Percentiles rank a stretch among this genome's conserved stretches.
Evolutionary conservation across 805 yeast species (phyloP).

Genomic region (Spathaspora girioi): DNA sequence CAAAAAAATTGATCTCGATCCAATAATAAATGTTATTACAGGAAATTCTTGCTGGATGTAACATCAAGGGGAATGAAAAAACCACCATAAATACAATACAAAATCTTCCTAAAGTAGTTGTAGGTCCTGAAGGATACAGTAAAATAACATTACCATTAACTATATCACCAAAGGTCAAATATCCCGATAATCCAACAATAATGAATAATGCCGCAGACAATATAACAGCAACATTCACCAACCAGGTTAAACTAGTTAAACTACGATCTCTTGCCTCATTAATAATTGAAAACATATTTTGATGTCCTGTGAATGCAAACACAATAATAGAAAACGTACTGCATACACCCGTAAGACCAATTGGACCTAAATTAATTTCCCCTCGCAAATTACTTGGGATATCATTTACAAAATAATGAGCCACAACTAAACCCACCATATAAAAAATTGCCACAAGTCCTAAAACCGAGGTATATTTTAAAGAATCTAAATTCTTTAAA

Average conservation of each 20-base stretch:
- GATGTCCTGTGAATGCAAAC: constrained; percentile 95
- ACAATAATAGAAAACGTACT: constrained; percentile 83
- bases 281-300: constrained; percentile 85
- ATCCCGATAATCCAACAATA: constrained; percentile 77
- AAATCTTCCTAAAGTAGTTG: constrained; percentile 76
- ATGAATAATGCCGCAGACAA: constrained; percentile 62
- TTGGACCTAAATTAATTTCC: constrained; percentile 27
- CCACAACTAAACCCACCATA: constrained; percentile 65
- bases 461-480: constrained; percentile 79
- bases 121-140: constrained; percentile 60
- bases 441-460: constrained; percentile 81
- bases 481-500: constrained; percentile 71
- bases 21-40: constrained; percentile 67
- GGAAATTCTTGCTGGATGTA: constrained; percentile 87
- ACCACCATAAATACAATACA: constrained; percentile 79
- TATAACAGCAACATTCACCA: constrained; percentile 50
- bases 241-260: constrained; percentile 31
- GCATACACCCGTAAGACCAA: constrained; percentile 50
- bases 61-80: constrained; percentile 83
- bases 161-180: constrained; percentile 78
- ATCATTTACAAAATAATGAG: constrained; percentile 63
- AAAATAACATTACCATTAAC: constrained; percentile 78
- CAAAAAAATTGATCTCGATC: constrained; percentile 20
- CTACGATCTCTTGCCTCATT: constrained; percentile 70
- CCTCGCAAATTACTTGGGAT: constrained; percentile 33